Conservation (phyloP, 1,284 basidiomycete genomes). For the Cutaneotrichosporon cyanovorans region DNA sequence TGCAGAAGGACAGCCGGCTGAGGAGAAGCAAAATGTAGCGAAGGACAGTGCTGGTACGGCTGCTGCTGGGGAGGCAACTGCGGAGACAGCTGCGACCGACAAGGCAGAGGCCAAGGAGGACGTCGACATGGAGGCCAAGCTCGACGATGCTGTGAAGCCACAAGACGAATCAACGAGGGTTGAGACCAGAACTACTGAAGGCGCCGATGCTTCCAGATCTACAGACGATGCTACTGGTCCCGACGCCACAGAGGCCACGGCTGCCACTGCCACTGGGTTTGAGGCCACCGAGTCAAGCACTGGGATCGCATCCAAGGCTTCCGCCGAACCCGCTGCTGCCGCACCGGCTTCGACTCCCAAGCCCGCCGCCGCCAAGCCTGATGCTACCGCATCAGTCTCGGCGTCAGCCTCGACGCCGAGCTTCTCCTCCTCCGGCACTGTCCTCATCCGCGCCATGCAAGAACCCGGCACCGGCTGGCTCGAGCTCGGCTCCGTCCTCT, state of each 20-base stretch:
- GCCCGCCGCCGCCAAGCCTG: neutral
- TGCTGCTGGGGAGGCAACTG: too few relatives aligned
- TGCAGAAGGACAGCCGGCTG: constrained; percentile 5
- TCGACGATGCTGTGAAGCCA: too few relatives aligned
- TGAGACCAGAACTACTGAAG: too few relatives aligned
- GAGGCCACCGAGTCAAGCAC: neutral
- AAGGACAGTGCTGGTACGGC: neutral
- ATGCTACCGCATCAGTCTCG: neutral
- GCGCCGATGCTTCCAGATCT: too few relatives aligned
- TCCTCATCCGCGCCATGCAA: constrained; percentile 45
- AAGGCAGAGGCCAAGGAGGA: neutral
- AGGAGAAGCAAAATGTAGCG: constrained; percentile 1
- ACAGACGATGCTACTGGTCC: too few relatives aligned
- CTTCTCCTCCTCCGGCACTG: constrained; percentile 43
- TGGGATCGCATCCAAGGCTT: too few relatives aligned
- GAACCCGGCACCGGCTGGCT: constrained; percentile 39
- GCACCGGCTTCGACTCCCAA: neutral
- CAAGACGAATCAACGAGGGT: too few relatives aligned
- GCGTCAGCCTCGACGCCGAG: constrained; percentile 14
- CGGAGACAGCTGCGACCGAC: neutral
- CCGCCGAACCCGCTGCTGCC: too few relatives aligned
- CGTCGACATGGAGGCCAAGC: neutral
- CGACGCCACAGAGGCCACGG: neutral
- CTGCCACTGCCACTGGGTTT: neutral
- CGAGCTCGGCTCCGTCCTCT: constrained; percentile 50